These are phyloP conservation scores for Clarireedia homoeocarpa DNA, from an alignment of 2,329 filamentous ascomycete genomes.

Conservation along the genomic window DNA sequence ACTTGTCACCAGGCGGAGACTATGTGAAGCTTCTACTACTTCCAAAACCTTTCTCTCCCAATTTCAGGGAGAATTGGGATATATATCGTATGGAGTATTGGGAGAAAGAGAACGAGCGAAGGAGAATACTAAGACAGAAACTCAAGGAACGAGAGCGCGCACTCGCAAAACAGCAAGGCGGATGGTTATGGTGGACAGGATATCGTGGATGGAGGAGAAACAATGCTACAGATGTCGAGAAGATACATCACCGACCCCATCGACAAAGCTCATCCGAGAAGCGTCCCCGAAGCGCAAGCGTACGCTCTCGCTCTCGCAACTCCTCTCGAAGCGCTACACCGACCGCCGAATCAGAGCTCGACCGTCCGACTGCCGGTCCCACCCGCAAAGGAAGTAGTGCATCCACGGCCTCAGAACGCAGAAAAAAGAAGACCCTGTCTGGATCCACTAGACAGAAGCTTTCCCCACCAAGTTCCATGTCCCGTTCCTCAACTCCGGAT, in stretches of 20 bases:
- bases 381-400: slow-evolving; percentile 23
- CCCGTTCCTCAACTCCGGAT: slow-evolving; percentile 26
- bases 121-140: slow-evolving; percentile 62
- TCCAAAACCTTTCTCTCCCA: slow-evolving; percentile 89
- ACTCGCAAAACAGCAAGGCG: slow-evolving; percentile 58
- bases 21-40: slow-evolving; percentile 84
- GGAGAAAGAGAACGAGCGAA: slow-evolving; percentile 91
- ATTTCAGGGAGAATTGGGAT: slow-evolving; percentile 96
- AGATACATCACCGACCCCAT: slow-evolving; percentile 22
- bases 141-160: slow-evolving; percentile 61
- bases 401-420: slow-evolving; percentile 23
- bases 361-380: slow-evolving; percentile 9
- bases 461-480: slow-evolving; percentile 17
- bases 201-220: slow-evolving; percentile 47
- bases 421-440: slow-evolving; percentile 21
- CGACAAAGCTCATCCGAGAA: slow-evolving; percentile 18
- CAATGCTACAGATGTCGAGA: slow-evolving; percentile 26
- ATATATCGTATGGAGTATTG: slow-evolving; percentile 90
- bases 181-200: slow-evolving; percentile 82
- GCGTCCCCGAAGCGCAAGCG: slow-evolving; percentile 24
- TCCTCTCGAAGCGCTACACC: slow-evolving; percentile 32
- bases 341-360: slow-evolving; percentile 25
- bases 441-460: slow-evolving; percentile 20
- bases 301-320: slow-evolving; percentile 27
- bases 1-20: slow-evolving; percentile 82